Base-by-base conservation (phyloP, 208 protist species). In the Leishmania aethiopica region DNA sequence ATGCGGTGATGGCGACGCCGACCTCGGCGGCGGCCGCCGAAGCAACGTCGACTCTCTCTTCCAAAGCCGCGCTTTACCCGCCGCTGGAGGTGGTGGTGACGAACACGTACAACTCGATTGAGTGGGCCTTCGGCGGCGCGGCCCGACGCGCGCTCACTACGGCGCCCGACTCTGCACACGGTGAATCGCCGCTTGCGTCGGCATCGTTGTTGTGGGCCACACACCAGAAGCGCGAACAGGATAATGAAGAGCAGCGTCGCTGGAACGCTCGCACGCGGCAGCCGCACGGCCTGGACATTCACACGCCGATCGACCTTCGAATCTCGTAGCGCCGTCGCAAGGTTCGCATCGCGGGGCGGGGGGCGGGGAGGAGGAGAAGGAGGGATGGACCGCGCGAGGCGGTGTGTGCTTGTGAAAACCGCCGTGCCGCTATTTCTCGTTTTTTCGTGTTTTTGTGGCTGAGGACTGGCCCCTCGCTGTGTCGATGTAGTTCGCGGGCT, bases 71-170 rank as follows among this genome's bases (percentile, higher is more conserved):
- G 25, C 79, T 47, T 19, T 13, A 42, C 19, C 75, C 47, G 22
- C 72, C 59, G 10, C 64, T 87, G 37, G 79, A 84, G 75, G 79
- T 87, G 66, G 79, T 87, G 22, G 79, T 87, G 32, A 69, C 79
- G 55, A 84, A 59, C 40, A 45, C 67, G 15, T 87, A 87, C 76
- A 82, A 81, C 79, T 37, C 84, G 42, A 51, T 81, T 60, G 79
- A 87, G 79, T 87, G 84, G 76, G 75, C 76, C 40, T 81, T 84
- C 47, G 80, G 69, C 0, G 79, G 79, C 3, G 84, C 77, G 71
- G 79, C 79, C 60, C 84, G 79, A 1, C 84, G 79, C 6, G 57
- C 70, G 19, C 78, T 71, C 6, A 64, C 79, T 17, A 17, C 37
- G 53, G 32, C 25, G 51, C 32, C n/a, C 28, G 47, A 75, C n/a